Percentiles rank a stretch among this genome's conserved stretches.
Conservation (phyloP, 2,329 filamentous ascomycete species). For the Talaromyces sp. region DNA sequence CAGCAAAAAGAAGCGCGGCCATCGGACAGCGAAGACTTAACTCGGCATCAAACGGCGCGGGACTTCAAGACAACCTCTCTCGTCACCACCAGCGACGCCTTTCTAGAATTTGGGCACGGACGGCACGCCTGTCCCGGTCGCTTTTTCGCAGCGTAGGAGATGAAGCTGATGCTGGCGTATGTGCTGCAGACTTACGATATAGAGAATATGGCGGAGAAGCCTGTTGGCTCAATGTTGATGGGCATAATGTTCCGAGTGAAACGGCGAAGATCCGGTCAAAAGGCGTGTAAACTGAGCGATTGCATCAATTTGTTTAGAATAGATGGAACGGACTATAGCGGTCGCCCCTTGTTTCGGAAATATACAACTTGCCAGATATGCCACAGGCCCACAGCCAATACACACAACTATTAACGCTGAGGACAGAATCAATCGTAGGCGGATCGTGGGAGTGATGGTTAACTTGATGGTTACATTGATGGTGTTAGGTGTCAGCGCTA, state of each 20-base stretch:
- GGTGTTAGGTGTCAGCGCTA: no score
- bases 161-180: slow-evolving; percentile 23
- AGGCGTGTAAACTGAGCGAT: neutral
- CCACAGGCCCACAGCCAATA: neutral
- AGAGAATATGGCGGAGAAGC: neutral
- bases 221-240: neutral
- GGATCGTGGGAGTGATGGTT: no score
- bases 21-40: neutral
- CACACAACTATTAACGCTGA: no score
- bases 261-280: neutral
- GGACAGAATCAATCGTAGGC: neutral
- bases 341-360: neutral
- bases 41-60: neutral
- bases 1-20: neutral
- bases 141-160: slow-evolving; percentile 22
- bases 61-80: slow-evolving; percentile 24
- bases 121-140: slow-evolving; percentile 40
- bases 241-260: slow-evolving; percentile 1
- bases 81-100: slow-evolving; percentile 49
- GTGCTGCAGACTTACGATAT: slow-evolving; percentile 26
- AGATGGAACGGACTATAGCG: neutral
- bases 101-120: slow-evolving; percentile 56
- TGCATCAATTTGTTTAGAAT: neutral
- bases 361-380: neutral
- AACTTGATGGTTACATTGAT: no score